Evolutionary conservation across 768 basidiomycete species (phyloP).

Genomic region (Russula sp.): DNA sequence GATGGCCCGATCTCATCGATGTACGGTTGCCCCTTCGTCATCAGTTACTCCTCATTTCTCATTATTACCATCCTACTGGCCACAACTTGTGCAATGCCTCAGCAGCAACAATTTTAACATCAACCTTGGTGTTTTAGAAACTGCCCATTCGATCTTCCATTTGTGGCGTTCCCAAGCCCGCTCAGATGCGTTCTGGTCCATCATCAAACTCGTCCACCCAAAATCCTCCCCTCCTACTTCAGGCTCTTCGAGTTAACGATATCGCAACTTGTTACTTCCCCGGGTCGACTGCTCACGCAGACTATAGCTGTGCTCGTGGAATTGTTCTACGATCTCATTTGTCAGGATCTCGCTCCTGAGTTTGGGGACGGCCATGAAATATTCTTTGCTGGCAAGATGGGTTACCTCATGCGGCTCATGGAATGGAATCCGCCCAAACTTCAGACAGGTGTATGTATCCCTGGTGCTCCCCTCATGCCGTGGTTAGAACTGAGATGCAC

Average conservation of each 20-base stretch:
- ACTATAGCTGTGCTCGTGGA: conserved; percentile 77
- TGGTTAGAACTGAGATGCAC: conserved; percentile 14
- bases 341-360: conserved; percentile 71
- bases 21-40: conserved; percentile 44
- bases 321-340: conserved; percentile 89
- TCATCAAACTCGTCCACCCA: no score
- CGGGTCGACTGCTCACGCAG: conserved; percentile 51
- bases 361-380: conserved; percentile 51
- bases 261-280: conserved; percentile 42
- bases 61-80: conserved; percentile 2
- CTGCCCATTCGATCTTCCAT: no score
- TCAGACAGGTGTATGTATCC: conserved; percentile 55
- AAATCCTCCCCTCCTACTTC: no score
- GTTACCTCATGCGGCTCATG: conserved; percentile 77
- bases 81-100: conserved; percentile 73
- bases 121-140: no score
- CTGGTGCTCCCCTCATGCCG: no score
- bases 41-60: not conserved
- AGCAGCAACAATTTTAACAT: no score
- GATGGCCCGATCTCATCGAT: conserved; percentile 80
- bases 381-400: conserved; percentile 67
- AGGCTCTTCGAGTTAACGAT: conserved; percentile 31
- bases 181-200: no score
- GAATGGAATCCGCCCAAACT: conserved; percentile 70
- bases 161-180: no score